Percentiles rank a stretch among this genome's conserved stretches.
These are phyloP conservation scores for Wolfiporia cocos DNA, from an alignment of 1,284 basidiomycete species.

Conservation along the genomic window DNA sequence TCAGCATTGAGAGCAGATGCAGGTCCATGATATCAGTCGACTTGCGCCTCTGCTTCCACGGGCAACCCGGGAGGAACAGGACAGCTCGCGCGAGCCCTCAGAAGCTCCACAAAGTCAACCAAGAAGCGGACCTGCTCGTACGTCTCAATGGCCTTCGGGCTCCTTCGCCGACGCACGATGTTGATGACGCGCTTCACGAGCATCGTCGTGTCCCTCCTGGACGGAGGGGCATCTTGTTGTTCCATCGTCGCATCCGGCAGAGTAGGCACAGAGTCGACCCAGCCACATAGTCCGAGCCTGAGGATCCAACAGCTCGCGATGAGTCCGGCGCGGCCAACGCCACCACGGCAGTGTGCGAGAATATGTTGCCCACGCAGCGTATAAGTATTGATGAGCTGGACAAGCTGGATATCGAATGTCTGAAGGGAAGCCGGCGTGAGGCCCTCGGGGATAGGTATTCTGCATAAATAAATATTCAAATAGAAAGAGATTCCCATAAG, in stretches of 20 bases:
- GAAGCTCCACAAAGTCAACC: conserved; percentile 70
- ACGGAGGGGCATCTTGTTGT: conserved; percentile 8
- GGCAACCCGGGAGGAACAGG: too few relatives aligned
- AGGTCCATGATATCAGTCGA: too few relatives aligned
- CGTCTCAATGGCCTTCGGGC: conserved; percentile 85
- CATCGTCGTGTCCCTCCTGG: conserved; percentile 44
- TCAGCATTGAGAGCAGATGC: too few relatives aligned
- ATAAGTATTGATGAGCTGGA: conserved; percentile 65
- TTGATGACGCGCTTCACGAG: conserved; percentile 72
- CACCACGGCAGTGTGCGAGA: conserved; percentile 91
- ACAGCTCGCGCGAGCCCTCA: too few relatives aligned
- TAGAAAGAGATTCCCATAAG: too few relatives aligned
- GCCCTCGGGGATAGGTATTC: conserved; percentile 90
- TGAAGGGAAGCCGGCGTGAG: conserved; percentile 68
- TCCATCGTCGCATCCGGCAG: conserved; percentile 7
- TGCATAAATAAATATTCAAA: conserved; percentile 25
- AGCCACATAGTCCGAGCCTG: conserved; percentile 84
- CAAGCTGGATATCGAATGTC: conserved; percentile 68
- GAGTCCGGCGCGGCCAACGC: conserved; percentile 91
- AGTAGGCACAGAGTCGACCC: conserved; percentile 33
- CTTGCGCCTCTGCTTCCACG: too few relatives aligned
- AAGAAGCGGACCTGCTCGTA: conserved; percentile 89
- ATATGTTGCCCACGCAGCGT: conserved; percentile 73
- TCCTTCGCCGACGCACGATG: conserved; percentile 70
- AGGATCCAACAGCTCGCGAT: conserved; percentile 92